Evolutionary conservation across 352 stramenopile species (phyloP), one percentile per base, ranked within the genome.

Genomic region (Globisporangium recalcitrans): DNA sequence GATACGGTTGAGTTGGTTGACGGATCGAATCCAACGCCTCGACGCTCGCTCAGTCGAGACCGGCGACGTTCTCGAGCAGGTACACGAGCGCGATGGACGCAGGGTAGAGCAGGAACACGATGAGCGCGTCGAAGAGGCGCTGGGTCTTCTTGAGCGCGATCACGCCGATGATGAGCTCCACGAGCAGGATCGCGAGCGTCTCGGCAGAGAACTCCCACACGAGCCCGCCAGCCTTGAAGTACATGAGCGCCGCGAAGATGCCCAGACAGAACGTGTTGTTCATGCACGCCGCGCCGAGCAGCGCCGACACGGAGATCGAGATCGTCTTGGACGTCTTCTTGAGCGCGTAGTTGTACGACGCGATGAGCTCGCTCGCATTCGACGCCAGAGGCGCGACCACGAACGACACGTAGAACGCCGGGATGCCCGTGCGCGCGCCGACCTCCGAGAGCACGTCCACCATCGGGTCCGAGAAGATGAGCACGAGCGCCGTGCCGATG

Each of bases 181-280:
- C 96, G 59, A 98, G 83, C 36, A 99, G 76, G 69, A 99, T 99
- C 52, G 94, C 72, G 56, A 98, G 87, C 10, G 96, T 98, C 77
- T 99, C 97, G 26, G 97, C 96, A 58, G 90, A 98, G 75, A 98
- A 99, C 73, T 98, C 76, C 97, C 97, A 99, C 53, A 97, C 93
- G 24, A 99, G 80, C 5, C 86, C 82, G 42, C 77, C 73, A 24
- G 63, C 75, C 74, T 97, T 93, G 67, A 98, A 97, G 65, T 91
- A 98, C 71, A 99, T 97, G 44, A 99, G 84, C 61, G 90, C 86
- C 65, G 98, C 96, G 64, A 99, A 99, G 68, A 99, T 98, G 34
- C 90, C 96, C 21, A 99, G 82, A 68, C 94, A 98, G 71, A 99
- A 98, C n/a, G 97, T 99, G 80, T 99, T 99, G 86, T 99, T 99